These are phyloP conservation scores for Vitis cinerea DNA, from an alignment of 164 flowering plant genomes.

Conservation along the genomic window DNA sequence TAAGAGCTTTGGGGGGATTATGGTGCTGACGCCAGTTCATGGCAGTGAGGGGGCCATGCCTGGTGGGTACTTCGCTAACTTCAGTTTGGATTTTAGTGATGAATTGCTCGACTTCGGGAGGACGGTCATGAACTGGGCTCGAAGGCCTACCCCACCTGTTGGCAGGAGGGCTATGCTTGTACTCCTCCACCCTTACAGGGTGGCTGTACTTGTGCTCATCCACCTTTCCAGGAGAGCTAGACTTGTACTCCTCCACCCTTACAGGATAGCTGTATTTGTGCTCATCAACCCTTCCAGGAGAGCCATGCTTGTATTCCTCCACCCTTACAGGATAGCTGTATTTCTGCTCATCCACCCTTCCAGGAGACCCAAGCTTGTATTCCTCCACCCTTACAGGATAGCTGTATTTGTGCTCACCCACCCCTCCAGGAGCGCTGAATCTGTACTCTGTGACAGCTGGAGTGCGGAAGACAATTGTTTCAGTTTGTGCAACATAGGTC, in stretches of 20 bases:
- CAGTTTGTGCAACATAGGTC: slow-evolving; percentile 16
- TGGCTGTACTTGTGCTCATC: slow-evolving; percentile 2
- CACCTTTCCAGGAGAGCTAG: too few relatives aligned
- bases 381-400: too few relatives aligned
- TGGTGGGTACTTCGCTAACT: slow-evolving; percentile 15
- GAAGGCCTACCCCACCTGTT: slow-evolving; percentile 13
- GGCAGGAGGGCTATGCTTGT: not conserved
- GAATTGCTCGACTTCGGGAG: slow-evolving; percentile 29
- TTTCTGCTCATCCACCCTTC: too few relatives aligned
- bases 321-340: too few relatives aligned
- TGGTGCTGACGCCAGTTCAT: slow-evolving; percentile 24
- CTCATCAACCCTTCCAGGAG: too few relatives aligned
- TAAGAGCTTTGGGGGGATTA: not conserved
- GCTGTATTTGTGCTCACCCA: not conserved
- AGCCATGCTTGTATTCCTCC: too few relatives aligned
- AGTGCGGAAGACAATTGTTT: slow-evolving; percentile 19
- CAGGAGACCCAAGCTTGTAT: too few relatives aligned
- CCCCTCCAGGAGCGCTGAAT: slow-evolving; percentile 6
- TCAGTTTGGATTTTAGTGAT: slow-evolving; percentile 32
- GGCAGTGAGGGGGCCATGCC: slow-evolving; percentile 7
- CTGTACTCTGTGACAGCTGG: slow-evolving; percentile 17
- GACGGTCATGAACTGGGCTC: slow-evolving; percentile 21
- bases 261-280: too few relatives aligned
- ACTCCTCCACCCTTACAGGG: slow-evolving; percentile 10
- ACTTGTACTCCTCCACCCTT: too few relatives aligned